Evolutionary conservation across 2,329 filamentous ascomycete species (phyloP).

Genomic region (Penicillium sumatraense): DNA sequence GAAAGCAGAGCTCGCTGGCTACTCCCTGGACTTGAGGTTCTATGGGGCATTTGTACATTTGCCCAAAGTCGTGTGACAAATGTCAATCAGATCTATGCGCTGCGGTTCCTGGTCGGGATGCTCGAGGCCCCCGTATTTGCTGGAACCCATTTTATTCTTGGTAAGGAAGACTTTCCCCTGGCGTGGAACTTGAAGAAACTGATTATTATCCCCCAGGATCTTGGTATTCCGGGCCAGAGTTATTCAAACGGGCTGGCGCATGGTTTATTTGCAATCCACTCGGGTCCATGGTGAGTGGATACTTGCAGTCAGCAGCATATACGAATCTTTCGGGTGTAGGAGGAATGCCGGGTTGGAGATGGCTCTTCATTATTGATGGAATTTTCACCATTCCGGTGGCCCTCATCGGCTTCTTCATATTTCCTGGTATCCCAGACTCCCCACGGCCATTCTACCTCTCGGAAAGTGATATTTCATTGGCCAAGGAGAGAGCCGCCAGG

Average conservation of each 20-base stretch:
- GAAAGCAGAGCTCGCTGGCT: slow-evolving; percentile 31
- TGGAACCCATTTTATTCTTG: slow-evolving; percentile 39
- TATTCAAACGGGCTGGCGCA: slow-evolving; percentile 60
- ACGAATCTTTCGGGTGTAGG: slow-evolving; percentile 55
- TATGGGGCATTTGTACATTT: slow-evolving; percentile 42
- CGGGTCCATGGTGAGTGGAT: slow-evolving; percentile 63
- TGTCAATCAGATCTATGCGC: slow-evolving; percentile 37
- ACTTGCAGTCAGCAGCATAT: slow-evolving; percentile 60
- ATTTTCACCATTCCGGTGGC: slow-evolving; percentile 62
- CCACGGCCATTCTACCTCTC: slow-evolving; percentile 47
- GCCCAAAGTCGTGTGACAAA: slow-evolving; percentile 37
- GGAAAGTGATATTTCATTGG: slow-evolving; percentile 40
- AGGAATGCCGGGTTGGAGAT: slow-evolving; percentile 58
- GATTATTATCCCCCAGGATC: slow-evolving; percentile 23
- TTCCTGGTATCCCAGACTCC: slow-evolving; percentile 47
- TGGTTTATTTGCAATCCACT: slow-evolving; percentile 60
- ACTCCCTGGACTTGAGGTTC: slow-evolving; percentile 36
- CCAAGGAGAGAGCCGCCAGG: slow-evolving; percentile 35
- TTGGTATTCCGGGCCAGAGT: slow-evolving; percentile 51
- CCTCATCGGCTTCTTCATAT: slow-evolving; percentile 57
- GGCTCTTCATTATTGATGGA: slow-evolving; percentile 64
- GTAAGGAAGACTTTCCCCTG: slow-evolving; percentile 16
- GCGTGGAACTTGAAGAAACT: background rate
- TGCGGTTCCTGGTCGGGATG: slow-evolving; percentile 41
- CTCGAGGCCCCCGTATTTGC: slow-evolving; percentile 39